Conservation (phyloP, 2,329 filamentous ascomycete species). For the Fusarium piperis region DNA sequence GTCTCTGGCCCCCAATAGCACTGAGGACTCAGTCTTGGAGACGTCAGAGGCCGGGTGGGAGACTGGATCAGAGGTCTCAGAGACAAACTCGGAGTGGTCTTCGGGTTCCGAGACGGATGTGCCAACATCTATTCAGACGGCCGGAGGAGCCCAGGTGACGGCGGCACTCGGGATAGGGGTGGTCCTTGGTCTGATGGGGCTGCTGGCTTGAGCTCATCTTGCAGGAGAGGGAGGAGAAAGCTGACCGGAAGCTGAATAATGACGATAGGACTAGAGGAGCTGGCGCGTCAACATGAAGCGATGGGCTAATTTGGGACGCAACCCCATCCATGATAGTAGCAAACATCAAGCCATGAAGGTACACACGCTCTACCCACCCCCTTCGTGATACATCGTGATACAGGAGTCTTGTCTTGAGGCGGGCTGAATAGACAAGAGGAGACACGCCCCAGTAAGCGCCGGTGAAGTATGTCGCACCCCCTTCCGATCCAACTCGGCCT, state of each 20-base stretch:
- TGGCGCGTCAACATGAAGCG: conserved; percentile 12
- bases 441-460: conserved; percentile 3
- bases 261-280: conserved; percentile 3
- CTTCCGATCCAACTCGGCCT: conserved; percentile 3
- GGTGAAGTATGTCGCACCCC: background rate
- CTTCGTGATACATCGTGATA: background rate
- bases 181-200: conserved; percentile 35
- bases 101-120: conserved; percentile 14
- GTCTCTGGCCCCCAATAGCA: background rate
- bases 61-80: background rate
- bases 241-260: conserved; percentile 15
- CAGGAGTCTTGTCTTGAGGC: background rate
- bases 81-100: background rate
- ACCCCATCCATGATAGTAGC: conserved; percentile 13
- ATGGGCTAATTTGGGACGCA: conserved; percentile 26
- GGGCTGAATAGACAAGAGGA: background rate
- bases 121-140: conserved; percentile 33
- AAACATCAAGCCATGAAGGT: conserved; percentile 21
- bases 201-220: conserved; percentile 31
- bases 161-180: conserved; percentile 37
- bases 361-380: background rate
- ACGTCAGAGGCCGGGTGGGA: background rate
- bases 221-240: background rate
- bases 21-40: conserved; percentile 3
- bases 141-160: conserved; percentile 33